A percentile compares a stretch with the other conserved stretches of the same genome.
Conservation (phyloP, 371 early-diverging fungal species). For the Mortierella sp. region DNA sequence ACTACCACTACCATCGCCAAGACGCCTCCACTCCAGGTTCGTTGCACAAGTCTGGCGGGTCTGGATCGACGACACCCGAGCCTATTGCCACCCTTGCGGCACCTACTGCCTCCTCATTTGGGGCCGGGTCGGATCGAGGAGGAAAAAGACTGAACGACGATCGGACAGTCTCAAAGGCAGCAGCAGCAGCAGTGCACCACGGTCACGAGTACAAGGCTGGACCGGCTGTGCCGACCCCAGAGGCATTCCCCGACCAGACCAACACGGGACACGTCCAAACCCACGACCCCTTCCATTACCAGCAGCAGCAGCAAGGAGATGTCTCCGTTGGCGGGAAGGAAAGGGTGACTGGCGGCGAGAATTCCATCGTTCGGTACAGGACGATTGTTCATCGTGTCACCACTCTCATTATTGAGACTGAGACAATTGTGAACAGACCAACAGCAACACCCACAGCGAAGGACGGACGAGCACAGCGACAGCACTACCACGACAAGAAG, state of each 20-base stretch:
- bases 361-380: neutral
- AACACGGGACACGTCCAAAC: neutral
- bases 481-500: neutral
- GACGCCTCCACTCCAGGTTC: neutral
- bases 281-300: neutral
- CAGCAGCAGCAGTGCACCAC: neutral
- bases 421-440: conserved; percentile 31
- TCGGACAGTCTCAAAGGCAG: neutral
- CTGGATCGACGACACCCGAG: conserved; percentile 19
- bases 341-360: neutral
- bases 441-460: neutral
- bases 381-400: conserved; percentile 31
- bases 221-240: conserved; percentile 31
- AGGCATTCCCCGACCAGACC: conserved; percentile 24
- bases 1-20: neutral
- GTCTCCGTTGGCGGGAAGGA: neutral
- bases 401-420: conserved; percentile 39
- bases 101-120: neutral
- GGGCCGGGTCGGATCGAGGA: neutral
- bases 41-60: neutral
- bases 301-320: neutral
- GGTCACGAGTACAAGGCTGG: conserved; percentile 14
- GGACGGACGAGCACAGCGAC: neutral
- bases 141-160: neutral
- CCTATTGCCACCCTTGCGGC: conserved; percentile 14